Percentiles rank a stretch among this genome's conserved stretches.
These are phyloP conservation scores for Aspergillus arachidicola DNA, from an alignment of 2,329 filamentous ascomycete species.

Conservation along the genomic window DNA sequence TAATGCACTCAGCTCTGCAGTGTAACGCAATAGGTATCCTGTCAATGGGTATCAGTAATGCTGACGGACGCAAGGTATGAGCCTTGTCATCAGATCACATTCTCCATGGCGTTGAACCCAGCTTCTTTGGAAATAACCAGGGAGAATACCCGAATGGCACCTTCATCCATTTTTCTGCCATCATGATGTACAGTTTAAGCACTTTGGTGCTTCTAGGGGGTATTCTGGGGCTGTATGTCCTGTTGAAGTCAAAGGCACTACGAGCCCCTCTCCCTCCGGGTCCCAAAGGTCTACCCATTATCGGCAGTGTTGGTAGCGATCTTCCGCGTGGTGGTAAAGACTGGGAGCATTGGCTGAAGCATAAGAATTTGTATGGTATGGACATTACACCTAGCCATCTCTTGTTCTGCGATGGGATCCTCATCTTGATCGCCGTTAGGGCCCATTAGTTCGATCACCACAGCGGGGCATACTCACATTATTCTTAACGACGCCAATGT, in stretches of 20 bases:
- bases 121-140: background rate
- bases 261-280: conserved; percentile 47
- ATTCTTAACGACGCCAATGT: conserved; percentile 35
- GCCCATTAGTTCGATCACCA: conserved; percentile 38
- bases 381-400: too few species aligned
- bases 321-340: conserved; percentile 45
- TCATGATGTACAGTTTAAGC: background rate
- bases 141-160: background rate
- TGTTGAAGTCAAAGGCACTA: background rate
- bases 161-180: background rate
- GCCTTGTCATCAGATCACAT: background rate
- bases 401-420: background rate
- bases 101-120: background rate
- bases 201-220: background rate
- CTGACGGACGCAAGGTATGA: background rate
- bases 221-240: background rate
- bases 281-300: conserved; percentile 48
- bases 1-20: background rate
- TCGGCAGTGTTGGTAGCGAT: conserved; percentile 52
- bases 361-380: conserved; percentile 42
- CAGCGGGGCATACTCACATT: conserved; percentile 34
- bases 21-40: background rate
- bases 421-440: conserved; percentile 15
- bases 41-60: background rate
- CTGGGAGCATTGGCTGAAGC: conserved; percentile 44